Base-by-base conservation (phyloP, 208 protist species). In the Naegleria lovaniensis region DNA sequence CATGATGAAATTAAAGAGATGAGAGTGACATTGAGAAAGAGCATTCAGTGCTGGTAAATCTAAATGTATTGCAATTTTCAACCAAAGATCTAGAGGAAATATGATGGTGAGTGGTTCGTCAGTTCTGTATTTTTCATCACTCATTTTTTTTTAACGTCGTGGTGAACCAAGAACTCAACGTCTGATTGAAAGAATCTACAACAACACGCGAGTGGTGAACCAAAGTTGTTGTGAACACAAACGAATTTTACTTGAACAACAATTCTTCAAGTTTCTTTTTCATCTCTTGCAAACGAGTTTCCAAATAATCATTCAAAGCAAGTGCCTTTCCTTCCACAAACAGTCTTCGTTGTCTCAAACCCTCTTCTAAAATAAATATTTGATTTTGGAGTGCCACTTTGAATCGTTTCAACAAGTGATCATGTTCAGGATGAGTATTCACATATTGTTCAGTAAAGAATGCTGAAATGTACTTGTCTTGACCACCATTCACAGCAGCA, bases 401-500 rank as follows among this genome's bases (percentile, higher is more conserved):
- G n/a, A 87, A 87, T 87, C 83, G 7, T 15, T 87, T 38, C 33
- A 87, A 51, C 29, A 51, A 33, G 13, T 22, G 38, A 40, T 25
- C 40, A 51, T 51, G 22, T 25, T 87, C 39, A 48, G 91, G 91
- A 90, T 92, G 39, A 16, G 92, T 83, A 36, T 38, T 36, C 13
- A 92, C 9, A 76, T 92, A 92, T 33, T 92, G 9, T 36, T 88
- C 33, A 11, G 55, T 75, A 22, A 91, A 88, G 59, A 92, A 92
- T 38, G 38, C 58, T 2, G 55, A 22, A 29, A 83, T 75, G 79
- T 92, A 93, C 88, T 89, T 93, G 6, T 59, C 33, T 36, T 40
- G 59, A 79, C 92, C 92, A 40, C 92, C 92, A 76, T 91, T 92
- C 51, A 93, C 91, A 55, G 91, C 87, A 36, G 92, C 92, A 84